Evolutionary conservation across 2,329 filamentous ascomycete genomes (phyloP).

Genomic region (Clonostachys sp.): DNA sequence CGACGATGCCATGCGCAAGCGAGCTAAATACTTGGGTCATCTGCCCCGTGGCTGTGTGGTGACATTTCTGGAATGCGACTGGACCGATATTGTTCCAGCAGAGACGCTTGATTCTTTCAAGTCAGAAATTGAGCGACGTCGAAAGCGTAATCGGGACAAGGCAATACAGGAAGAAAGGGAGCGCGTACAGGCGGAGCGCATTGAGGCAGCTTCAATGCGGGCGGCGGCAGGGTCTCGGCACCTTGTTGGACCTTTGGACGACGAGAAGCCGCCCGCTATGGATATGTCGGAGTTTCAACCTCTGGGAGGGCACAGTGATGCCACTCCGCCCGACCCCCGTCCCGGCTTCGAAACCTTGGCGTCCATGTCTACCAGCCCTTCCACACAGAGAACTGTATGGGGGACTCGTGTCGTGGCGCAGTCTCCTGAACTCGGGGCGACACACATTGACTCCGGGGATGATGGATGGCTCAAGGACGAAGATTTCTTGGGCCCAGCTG

Average conservation of each 20-base stretch:
- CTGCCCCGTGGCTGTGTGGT: slow-evolving; percentile 89
- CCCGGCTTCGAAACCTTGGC: slow-evolving; percentile 65
- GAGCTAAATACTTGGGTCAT: slow-evolving; percentile 83
- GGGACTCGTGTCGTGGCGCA: slow-evolving; percentile 70
- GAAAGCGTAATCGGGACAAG: slow-evolving; percentile 78
- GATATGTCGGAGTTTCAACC: slow-evolving; percentile 63
- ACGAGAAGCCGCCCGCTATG: slow-evolving; percentile 30
- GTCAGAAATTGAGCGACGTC: slow-evolving; percentile 70
- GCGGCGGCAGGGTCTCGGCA: slow-evolving; percentile 34
- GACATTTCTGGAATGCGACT: slow-evolving; percentile 88
- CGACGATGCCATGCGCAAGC: slow-evolving; percentile 77
- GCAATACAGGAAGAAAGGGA: slow-evolving; percentile 83
- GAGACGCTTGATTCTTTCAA: slow-evolving; percentile 72
- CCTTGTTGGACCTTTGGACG: slow-evolving; percentile 29
- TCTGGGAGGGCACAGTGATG: slow-evolving; percentile 41
- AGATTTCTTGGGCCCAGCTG: slow-evolving; percentile 60
- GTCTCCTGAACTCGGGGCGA: slow-evolving; percentile 48
- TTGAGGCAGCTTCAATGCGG: slow-evolving; percentile 68
- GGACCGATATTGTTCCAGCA: slow-evolving; percentile 80
- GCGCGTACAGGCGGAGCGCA: slow-evolving; percentile 72
- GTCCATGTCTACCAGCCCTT: slow-evolving; percentile 77
- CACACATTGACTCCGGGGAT: slow-evolving; percentile 32
- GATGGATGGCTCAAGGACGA: slow-evolving; percentile 89
- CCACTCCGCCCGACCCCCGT: slow-evolving; percentile 52
- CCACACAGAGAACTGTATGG: slow-evolving; percentile 79